phyloP scores from a whole-genome alignment of 176 grass and related monocot genomes.

The Musa schizocarpa region DNA sequence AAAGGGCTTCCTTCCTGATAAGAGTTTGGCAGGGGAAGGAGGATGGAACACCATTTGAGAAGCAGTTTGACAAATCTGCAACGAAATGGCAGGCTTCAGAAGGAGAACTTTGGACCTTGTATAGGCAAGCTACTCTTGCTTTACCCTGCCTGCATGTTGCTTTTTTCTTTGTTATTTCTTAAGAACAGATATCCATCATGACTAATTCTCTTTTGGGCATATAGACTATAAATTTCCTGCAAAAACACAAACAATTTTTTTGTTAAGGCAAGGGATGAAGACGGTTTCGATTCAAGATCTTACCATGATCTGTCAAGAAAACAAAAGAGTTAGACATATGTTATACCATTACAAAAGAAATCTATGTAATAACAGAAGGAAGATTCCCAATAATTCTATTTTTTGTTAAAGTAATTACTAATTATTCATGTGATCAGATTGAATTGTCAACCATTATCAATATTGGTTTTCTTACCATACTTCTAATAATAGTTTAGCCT shows the following conservation, averaged over 20 bases:
- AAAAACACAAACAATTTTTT: not conserved
- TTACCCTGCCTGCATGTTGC: not conserved
- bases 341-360: not conserved
- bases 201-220: not conserved
- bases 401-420: too few species aligned
- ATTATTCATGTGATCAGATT: too few species aligned
- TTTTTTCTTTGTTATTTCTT: not conserved
- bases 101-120: too few species aligned
- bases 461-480: too few species aligned
- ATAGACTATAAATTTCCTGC: not conserved
- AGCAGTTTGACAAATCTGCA: conserved; percentile 63
- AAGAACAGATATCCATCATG: not conserved
- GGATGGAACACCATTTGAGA: conserved; percentile 72
- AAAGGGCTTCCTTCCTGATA: conserved; percentile 65
- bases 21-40: conserved; percentile 58
- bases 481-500: too few species aligned
- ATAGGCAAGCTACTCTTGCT: conserved; percentile 47
- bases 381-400: too few species aligned
- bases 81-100: conserved; percentile 38
- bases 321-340: not conserved
- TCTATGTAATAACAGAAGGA: too few species aligned
- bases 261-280: too few species aligned
- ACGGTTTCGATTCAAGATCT: too few species aligned
- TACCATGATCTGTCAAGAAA: too few species aligned
- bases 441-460: too few species aligned